Evolutionary conservation across 1,284 basidiomycete genomes (phyloP).

Genomic region (Marasmius tenuissimus): DNA sequence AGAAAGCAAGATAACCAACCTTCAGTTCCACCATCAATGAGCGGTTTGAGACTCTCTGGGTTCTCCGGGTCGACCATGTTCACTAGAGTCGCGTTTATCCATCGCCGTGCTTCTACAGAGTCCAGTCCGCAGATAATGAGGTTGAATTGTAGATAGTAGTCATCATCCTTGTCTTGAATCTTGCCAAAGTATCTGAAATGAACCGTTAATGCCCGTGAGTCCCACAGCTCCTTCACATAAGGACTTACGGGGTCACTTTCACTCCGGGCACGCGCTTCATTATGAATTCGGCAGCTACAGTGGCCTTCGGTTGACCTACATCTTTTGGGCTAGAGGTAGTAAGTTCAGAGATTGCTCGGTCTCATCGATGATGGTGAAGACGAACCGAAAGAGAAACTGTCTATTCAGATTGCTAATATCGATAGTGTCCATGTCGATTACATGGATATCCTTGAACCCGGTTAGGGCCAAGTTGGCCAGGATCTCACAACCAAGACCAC

Average conservation of each 20-base stretch:
- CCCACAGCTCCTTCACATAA: not conserved
- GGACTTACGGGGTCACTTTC: constrained; percentile 86
- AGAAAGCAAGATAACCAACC: constrained; percentile 44
- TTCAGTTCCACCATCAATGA: constrained; percentile 99
- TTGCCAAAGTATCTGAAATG: constrained; percentile 84
- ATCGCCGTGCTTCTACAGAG: constrained; percentile 93
- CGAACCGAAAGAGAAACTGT: constrained; percentile 95
- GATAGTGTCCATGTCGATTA: constrained; percentile 99
- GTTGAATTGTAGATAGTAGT: constrained; percentile 98
- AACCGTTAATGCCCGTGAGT: constrained; percentile 14
- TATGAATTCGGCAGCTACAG: constrained; percentile 91
- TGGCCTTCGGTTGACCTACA: constrained; percentile 94
- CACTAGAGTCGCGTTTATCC: constrained; percentile 98
- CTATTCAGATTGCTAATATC: constrained; percentile 99
- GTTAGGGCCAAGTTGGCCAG: constrained; percentile 90
- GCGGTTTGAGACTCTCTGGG: constrained; percentile 93
- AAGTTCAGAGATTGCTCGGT: not conserved
- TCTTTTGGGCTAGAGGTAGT: constrained; percentile 70
- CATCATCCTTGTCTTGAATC: constrained; percentile 96
- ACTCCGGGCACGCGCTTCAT: constrained; percentile 95
- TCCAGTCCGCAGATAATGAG: constrained; percentile 98
- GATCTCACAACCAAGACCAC: constrained; percentile 94
- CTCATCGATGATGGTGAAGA: constrained; percentile 1
- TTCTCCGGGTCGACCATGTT: constrained; percentile 90
- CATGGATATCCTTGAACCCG: constrained; percentile 97